A percentile compares a stretch with the other conserved stretches of the same genome.
These are phyloP conservation scores for Verticillium nonalfalfae DNA, from an alignment of 2,329 filamentous ascomycete species.

Conservation along the genomic window DNA sequence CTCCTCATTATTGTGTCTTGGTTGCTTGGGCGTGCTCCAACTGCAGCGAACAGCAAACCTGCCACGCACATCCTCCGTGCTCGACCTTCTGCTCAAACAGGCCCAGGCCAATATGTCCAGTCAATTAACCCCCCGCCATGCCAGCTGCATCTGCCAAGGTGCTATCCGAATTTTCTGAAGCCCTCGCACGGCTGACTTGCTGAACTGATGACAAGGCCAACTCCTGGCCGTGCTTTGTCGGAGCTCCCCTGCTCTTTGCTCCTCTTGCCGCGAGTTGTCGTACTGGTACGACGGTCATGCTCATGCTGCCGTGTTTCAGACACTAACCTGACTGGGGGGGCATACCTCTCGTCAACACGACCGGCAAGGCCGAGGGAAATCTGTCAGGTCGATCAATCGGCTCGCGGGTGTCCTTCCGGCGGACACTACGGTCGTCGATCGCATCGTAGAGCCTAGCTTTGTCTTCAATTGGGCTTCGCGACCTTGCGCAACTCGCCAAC, in stretches of 20 bases:
- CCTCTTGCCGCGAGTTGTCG: background rate
- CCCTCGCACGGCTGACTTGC: background rate
- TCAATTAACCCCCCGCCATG: background rate
- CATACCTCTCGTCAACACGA: background rate
- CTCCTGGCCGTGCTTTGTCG: background rate
- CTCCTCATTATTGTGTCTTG: background rate
- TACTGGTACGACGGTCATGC: background rate
- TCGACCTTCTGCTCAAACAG: background rate
- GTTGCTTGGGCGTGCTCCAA: background rate
- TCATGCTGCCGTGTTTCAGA: background rate
- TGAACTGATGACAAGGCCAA: background rate
- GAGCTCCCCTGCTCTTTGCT: background rate
- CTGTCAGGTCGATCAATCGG: background rate
- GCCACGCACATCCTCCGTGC: background rate
- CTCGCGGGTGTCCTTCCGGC: background rate
- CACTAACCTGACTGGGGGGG: background rate
- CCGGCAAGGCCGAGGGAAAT: background rate
- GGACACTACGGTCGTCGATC: background rate
- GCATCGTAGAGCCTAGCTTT: background rate
- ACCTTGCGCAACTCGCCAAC: conserved; percentile 79
- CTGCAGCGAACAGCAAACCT: background rate
- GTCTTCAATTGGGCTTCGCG: conserved; percentile 74
- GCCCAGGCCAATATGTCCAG: background rate
- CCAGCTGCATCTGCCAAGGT: background rate
- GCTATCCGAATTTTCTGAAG: background rate